A percentile compares a stretch with the other conserved stretches of the same genome.
phyloP scores from a whole-genome alignment of 2,329 filamentous ascomycete species.

The Penicillium sp. region DNA sequence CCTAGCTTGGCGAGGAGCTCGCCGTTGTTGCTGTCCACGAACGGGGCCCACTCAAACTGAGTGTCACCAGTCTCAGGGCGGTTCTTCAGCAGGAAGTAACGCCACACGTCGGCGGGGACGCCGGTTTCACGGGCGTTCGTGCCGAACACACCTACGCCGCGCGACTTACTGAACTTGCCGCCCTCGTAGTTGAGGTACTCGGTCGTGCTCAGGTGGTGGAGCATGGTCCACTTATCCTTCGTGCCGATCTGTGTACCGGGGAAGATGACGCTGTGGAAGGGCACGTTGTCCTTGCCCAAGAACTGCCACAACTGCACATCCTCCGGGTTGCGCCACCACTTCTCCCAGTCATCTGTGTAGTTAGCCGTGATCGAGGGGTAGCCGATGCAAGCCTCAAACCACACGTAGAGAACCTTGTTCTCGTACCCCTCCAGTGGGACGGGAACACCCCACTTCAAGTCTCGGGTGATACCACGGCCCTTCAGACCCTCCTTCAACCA shows the following conservation, averaged over 20 bases:
- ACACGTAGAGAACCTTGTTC: slow-evolving; percentile 80
- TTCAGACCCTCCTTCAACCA: slow-evolving; percentile 66
- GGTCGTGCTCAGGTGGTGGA: slow-evolving; percentile 78
- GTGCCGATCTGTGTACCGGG: slow-evolving; percentile 79
- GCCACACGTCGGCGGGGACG: slow-evolving; percentile 77
- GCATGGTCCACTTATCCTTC: slow-evolving; percentile 75
- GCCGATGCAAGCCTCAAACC: slow-evolving; percentile 87
- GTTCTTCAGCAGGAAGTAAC: slow-evolving; percentile 79
- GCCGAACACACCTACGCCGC: slow-evolving; percentile 82
- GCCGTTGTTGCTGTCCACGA: slow-evolving; percentile 78
- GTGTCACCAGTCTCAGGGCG: slow-evolving; percentile 78
- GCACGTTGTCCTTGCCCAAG: slow-evolving; percentile 86
- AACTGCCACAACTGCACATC: slow-evolving; percentile 87
- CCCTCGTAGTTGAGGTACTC: slow-evolving; percentile 84
- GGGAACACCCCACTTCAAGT: slow-evolving; percentile 78
- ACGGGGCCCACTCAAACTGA: slow-evolving; percentile 80
- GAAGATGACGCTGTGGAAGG: slow-evolving; percentile 86
- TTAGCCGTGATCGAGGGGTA: slow-evolving; percentile 91
- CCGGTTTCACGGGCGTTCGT: slow-evolving; percentile 81
- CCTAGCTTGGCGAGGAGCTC: slow-evolving; percentile 67
- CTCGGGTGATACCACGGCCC: slow-evolving; percentile 79
- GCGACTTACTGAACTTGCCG: slow-evolving; percentile 87
- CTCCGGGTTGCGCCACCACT: slow-evolving; percentile 88
- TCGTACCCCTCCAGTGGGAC: slow-evolving; percentile 55
- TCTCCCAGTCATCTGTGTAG: slow-evolving; percentile 79